Evolutionary conservation across 2,329 filamentous ascomycete species (phyloP).

Genomic region (Magnaporthales sp.): DNA sequence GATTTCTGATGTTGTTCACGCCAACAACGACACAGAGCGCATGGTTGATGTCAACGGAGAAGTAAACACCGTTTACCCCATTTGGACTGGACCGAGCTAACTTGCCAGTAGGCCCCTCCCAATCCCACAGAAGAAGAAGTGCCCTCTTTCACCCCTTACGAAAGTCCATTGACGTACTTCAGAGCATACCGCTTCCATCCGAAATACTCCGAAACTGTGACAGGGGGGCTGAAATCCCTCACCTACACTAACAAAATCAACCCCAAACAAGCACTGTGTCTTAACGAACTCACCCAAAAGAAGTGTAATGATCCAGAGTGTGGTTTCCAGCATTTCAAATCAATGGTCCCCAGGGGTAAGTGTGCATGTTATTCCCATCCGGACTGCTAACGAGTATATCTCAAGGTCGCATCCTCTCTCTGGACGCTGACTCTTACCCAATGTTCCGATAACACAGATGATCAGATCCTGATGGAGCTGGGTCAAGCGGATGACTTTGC

Average conservation of each 20-base stretch:
- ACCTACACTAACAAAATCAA: slow-evolving; percentile 93
- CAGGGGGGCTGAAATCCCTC: slow-evolving; percentile 75
- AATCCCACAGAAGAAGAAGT: neutral
- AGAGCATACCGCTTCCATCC: slow-evolving; percentile 88
- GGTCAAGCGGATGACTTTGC: slow-evolving; percentile 57
- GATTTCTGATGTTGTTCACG: slow-evolving; percentile 21
- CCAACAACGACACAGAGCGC: slow-evolving; percentile 16
- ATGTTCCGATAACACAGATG: slow-evolving; percentile 42
- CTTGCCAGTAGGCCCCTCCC: neutral
- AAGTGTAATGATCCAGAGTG: slow-evolving; percentile 68
- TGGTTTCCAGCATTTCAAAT: slow-evolving; percentile 69
- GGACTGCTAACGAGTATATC: slow-evolving; percentile 9
- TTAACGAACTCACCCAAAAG: slow-evolving; percentile 61
- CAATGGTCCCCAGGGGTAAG: slow-evolving; percentile 68
- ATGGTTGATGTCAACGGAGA: slow-evolving; percentile 24
- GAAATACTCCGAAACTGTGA: slow-evolving; percentile 57
- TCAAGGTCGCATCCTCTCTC: slow-evolving; percentile 19
- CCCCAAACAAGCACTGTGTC: slow-evolving; percentile 63
- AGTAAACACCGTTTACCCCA: slow-evolving; percentile 29
- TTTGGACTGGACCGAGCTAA: neutral
- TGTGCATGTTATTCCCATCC: slow-evolving; percentile 26
- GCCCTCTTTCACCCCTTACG: slow-evolving; percentile 49
- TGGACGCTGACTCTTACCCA: slow-evolving; percentile 37
- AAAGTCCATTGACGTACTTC: slow-evolving; percentile 75
- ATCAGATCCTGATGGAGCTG: slow-evolving; percentile 64